Conservation (phyloP, 1,284 basidiomycete species). For the Cystobasidium slooffiae region DNA sequence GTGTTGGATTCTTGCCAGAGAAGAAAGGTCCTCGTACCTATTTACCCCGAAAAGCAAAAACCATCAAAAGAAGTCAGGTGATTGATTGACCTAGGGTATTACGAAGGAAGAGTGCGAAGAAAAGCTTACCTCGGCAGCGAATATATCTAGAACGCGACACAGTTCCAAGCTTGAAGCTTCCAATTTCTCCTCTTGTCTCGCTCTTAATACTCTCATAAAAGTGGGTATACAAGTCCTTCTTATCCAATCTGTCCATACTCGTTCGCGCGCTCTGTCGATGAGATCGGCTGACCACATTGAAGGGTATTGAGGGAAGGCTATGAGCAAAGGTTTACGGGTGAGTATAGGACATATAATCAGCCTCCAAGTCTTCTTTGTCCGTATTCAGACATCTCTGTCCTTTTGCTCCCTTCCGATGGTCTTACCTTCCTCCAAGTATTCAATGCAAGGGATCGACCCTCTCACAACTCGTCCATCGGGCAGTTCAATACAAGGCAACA, state of each 20-base stretch:
- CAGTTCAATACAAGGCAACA: constrained; percentile 35
- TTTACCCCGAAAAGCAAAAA: too few species aligned
- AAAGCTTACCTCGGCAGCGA: constrained; percentile 34
- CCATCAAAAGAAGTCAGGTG: neutral
- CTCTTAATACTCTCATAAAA: constrained; percentile 39
- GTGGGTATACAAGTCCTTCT: constrained; percentile 41
- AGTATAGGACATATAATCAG: too few species aligned
- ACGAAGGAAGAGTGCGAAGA: neutral
- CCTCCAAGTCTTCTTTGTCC: neutral
- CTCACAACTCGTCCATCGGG: constrained; percentile 28
- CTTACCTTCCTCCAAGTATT: constrained; percentile 41
- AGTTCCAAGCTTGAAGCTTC: constrained; percentile 39
- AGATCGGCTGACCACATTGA: constrained; percentile 35
- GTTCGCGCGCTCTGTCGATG: constrained; percentile 33
- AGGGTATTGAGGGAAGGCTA: constrained; percentile 30
- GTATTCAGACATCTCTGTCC: too few species aligned
- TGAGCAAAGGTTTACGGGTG: too few species aligned
- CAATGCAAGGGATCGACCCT: constrained; percentile 42
- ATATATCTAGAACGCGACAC: constrained; percentile 27
- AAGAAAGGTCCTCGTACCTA: constrained; percentile 37
- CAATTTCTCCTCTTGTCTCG: constrained; percentile 32
- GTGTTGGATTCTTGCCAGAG: constrained; percentile 28
- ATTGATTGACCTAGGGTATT: neutral
- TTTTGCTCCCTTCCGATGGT: too few species aligned
- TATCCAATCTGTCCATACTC: constrained; percentile 44